Evolutionary conservation across 495 filamentous ascomycete species (phyloP).

Genomic region (Lasiosphaeria ovina): DNA sequence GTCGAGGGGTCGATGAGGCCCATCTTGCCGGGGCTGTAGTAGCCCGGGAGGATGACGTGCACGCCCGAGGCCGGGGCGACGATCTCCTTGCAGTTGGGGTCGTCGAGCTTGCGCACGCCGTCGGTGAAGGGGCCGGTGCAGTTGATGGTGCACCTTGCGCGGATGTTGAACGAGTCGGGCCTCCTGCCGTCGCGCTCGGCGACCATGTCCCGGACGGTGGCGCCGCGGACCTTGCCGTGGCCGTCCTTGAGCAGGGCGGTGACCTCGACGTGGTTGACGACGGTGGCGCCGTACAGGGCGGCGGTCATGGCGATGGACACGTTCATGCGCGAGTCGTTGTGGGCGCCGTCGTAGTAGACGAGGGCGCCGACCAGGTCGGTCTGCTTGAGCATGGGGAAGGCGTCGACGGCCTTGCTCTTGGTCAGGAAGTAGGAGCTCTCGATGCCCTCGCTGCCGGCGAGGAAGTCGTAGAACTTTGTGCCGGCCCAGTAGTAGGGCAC

Average conservation of each 20-base stretch:
- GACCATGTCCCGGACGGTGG: conserved; percentile 72
- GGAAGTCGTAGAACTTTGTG: conserved; percentile 91
- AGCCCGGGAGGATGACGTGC: conserved; percentile 92
- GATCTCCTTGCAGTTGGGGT: conserved; percentile 71
- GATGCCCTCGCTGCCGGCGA: conserved; percentile 93
- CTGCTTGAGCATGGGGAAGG: conserved; percentile 95
- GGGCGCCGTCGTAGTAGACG: conserved; percentile 97
- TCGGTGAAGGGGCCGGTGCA: conserved; percentile 97
- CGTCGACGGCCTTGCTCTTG: conserved; percentile 88
- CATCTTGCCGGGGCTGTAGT: conserved; percentile 94
- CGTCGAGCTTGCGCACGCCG: conserved; percentile 86
- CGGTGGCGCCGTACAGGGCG: conserved; percentile 86
- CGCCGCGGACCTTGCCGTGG: conserved; percentile 76
- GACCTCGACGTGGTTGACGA: conserved; percentile 92
- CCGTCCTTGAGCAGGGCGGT: conserved; percentile 78
- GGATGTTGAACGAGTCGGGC: conserved; percentile 66
- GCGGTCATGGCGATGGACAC: conserved; percentile 95
- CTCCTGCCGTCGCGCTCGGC: conserved; percentile 50
- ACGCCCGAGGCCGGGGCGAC: conserved; percentile 93
- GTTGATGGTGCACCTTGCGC: conserved; percentile 91
- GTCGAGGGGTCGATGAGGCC: conserved; percentile 93
- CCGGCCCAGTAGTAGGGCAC: conserved; percentile 96
- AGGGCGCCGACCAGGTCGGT: conserved; percentile 83
- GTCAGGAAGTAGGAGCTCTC: conserved; percentile 97
- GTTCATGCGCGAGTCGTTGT: conserved; percentile 99